Evolutionary conservation across 2,329 filamentous ascomycete genomes (phyloP).

Genomic region (Colletotrichum zoysiae): DNA sequence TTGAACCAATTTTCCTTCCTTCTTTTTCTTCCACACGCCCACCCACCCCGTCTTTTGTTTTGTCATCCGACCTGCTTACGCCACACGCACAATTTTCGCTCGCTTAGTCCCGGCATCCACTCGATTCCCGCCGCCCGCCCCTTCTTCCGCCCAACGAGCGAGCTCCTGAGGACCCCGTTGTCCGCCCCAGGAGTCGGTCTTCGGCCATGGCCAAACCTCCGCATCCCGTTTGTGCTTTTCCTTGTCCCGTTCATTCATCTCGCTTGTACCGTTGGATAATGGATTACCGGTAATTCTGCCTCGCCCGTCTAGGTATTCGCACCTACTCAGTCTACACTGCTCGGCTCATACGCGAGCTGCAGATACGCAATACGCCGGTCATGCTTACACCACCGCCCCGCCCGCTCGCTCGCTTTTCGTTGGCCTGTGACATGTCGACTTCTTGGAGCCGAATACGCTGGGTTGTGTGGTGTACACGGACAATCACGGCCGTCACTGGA

Average conservation of each 20-base stretch:
- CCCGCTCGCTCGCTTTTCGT: background rate
- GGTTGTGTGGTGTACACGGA: conserved; percentile 25
- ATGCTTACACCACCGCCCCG: background rate
- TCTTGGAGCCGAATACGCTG: background rate
- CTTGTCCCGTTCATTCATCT: background rate
- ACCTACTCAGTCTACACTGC: background rate
- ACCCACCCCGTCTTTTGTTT: background rate
- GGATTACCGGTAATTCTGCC: conserved; percentile 15
- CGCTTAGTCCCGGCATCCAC: conserved; percentile 31
- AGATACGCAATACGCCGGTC: conserved; percentile 22
- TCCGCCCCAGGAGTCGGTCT: conserved; percentile 12
- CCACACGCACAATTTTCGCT: conserved; percentile 18
- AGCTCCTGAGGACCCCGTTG: conserved; percentile 8
- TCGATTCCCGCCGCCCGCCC: conserved; percentile 29
- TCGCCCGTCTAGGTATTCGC: background rate
- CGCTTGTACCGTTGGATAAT: background rate
- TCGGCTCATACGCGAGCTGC: conserved; percentile 18
- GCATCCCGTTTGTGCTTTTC: conserved; percentile 7
- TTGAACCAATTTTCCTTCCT: conserved; percentile 4
- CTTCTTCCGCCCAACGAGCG: conserved; percentile 1
- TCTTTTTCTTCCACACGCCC: background rate
- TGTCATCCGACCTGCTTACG: conserved; percentile 2
- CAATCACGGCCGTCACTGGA: conserved; percentile 23
- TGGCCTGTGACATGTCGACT: background rate
- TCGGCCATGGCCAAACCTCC: conserved; percentile 30